Conservation (phyloP, 164 flowering plant species). For the Annona cherimola region DNA sequence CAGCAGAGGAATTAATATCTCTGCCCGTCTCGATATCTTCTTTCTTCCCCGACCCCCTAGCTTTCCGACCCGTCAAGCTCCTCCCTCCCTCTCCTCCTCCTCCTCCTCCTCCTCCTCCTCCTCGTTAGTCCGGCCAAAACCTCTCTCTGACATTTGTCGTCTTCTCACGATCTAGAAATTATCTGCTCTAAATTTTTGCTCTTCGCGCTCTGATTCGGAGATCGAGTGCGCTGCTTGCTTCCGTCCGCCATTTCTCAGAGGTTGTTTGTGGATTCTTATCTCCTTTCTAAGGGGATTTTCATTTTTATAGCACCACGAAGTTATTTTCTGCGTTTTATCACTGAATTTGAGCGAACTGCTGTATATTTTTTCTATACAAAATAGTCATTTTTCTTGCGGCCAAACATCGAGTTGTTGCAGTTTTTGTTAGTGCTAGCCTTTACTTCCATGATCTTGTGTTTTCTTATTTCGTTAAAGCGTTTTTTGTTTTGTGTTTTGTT, state of each 20-base stretch:
- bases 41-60: not conserved
- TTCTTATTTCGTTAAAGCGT: not conserved
- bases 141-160: not conserved
- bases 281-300: not conserved
- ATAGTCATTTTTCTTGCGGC: not conserved
- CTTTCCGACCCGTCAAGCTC: constrained; percentile 6
- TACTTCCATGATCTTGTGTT: not conserved
- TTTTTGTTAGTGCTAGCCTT: not conserved
- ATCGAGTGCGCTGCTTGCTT: not conserved
- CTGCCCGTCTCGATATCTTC: constrained; percentile 4
- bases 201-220: not conserved
- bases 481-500: not conserved
- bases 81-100: not conserved
- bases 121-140: too few species aligned
- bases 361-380: not conserved
- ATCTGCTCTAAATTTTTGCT: not conserved
- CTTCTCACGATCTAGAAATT: not conserved
- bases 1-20: constrained; percentile 13
- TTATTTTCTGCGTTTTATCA: not conserved
- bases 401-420: not conserved
- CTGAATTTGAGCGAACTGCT: not conserved
- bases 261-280: not conserved
- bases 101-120: not conserved
- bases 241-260: not conserved
- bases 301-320: not conserved